A percentile compares a stretch with the other conserved stretches of the same genome.
Conservation (phyloP, 208 protist genomes). For the Acanthamoeba sp. region DNA sequence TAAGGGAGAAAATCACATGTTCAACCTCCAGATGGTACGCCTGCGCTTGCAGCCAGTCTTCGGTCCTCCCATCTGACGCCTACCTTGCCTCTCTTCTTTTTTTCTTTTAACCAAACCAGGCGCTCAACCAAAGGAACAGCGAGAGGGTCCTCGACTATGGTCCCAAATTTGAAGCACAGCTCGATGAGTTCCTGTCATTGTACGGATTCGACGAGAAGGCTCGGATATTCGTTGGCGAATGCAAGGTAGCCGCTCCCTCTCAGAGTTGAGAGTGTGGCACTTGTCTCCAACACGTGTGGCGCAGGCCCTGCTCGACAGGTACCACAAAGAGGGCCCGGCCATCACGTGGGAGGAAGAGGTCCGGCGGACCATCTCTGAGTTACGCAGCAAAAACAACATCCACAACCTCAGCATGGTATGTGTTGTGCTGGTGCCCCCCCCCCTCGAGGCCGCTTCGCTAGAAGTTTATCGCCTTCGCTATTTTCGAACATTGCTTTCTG, state of each 20-base stretch:
- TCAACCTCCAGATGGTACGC: constrained; percentile 1
- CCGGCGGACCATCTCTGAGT: neutral
- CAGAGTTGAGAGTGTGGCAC: neutral
- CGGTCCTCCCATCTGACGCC: too few species aligned
- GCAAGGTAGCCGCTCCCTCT: neutral
- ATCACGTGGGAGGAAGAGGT: constrained; percentile 3
- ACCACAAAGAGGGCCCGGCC: constrained; percentile 5
- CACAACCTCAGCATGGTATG: constrained; percentile 17
- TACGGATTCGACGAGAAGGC: constrained; percentile 11
- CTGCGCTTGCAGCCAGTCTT: neutral
- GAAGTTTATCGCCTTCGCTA: too few species aligned
- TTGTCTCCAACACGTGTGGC: neutral
- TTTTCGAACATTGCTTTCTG: neutral
- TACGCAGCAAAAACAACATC: neutral
- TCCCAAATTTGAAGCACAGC: neutral
- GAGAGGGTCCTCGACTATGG: neutral
- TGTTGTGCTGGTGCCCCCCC: too few species aligned
- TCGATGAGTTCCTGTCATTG: neutral
- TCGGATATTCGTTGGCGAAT: neutral
- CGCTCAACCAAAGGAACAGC: neutral
- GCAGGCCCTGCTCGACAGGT: neutral
- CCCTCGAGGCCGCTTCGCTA: too few species aligned
- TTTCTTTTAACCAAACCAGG: neutral
- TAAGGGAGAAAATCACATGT: constrained; percentile 6
- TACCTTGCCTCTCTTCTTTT: neutral